A percentile compares a stretch with the other conserved stretches of the same genome.
Conservation (phyloP, 1,284 basidiomycete genomes). For the Inonotus hispidus region DNA sequence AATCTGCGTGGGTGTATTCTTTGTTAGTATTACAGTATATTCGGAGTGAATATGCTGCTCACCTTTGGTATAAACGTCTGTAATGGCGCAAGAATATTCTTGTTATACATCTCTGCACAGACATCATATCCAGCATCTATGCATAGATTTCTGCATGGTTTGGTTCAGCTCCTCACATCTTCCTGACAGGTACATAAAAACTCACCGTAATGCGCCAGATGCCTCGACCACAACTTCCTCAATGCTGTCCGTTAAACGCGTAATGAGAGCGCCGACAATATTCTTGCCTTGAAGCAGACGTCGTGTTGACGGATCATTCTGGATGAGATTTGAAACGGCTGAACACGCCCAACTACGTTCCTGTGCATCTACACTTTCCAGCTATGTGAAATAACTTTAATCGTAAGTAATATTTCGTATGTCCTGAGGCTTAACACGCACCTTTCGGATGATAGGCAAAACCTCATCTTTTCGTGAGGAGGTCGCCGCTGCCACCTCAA, state of each 20-base stretch:
- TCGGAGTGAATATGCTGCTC: neutral
- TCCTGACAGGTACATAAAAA: constrained; percentile 1
- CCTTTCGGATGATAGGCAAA: constrained; percentile 85
- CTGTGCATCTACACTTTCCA: constrained; percentile 65
- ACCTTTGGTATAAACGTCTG: constrained; percentile 74
- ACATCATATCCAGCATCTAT: constrained; percentile 93
- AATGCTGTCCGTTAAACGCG: constrained; percentile 74
- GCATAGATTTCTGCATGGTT: constrained; percentile 70
- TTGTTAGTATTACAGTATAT: neutral
- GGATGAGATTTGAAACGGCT: constrained; percentile 85
- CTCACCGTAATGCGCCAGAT: constrained; percentile 74
- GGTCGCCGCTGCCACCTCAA: constrained; percentile 60
- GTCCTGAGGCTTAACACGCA: constrained; percentile 24
- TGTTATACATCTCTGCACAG: constrained; percentile 95
- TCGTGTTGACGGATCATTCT: constrained; percentile 83
- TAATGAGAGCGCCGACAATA: constrained; percentile 82
- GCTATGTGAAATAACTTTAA: constrained; percentile 35
- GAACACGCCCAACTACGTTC: constrained; percentile 93
- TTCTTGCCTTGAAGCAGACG: constrained; percentile 87
- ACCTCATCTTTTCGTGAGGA: constrained; percentile 75
- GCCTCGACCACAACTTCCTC: constrained; percentile 87
- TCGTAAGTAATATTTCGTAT: neutral
- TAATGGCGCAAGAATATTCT: constrained; percentile 78
- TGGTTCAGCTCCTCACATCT: neutral
- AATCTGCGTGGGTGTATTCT: constrained; percentile 47